These are phyloP conservation scores for Magnolia kwangsiensis DNA, from an alignment of 164 flowering plant species.

Conservation along the genomic window DNA sequence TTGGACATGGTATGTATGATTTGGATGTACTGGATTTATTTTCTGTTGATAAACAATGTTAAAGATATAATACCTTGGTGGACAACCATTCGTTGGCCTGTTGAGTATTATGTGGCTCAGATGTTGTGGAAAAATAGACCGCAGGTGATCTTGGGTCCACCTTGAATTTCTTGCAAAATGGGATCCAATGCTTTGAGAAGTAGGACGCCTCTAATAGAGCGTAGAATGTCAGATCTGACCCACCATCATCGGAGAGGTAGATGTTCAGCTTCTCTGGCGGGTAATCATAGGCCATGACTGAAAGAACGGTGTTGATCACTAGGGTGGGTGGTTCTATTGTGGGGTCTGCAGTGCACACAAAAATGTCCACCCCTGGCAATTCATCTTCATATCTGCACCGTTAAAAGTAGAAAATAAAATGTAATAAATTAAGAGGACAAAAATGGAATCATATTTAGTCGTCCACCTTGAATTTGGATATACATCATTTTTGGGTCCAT, in stretches of 20 bases:
- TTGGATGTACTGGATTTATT: no score
- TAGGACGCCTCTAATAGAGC: constrained; percentile 44
- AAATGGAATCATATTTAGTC: background rate
- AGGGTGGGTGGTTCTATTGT: constrained; percentile 34
- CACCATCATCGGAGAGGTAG: constrained; percentile 45
- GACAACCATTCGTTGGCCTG: no score
- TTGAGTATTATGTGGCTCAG: no score
- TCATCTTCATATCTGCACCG: constrained; percentile 15
- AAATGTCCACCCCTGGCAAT: constrained; percentile 37
- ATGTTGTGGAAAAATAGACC: constrained; percentile 21
- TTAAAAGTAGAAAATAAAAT: no score
- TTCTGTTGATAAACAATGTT: no score
- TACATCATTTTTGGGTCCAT: no score
- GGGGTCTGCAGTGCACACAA: constrained; percentile 49
- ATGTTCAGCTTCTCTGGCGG: constrained; percentile 37
- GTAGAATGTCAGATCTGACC: constrained; percentile 37
- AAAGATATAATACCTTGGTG: no score
- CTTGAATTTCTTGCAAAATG: constrained; percentile 38
- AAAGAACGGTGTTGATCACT: constrained; percentile 39
- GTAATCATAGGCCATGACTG: constrained; percentile 40
- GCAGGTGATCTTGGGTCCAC: constrained; percentile 37
- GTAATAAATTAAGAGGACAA: no score
- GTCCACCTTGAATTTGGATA: no score
- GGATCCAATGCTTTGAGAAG: constrained; percentile 40
- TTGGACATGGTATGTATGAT: no score